These are phyloP conservation scores for Amanita pallidorosea DNA, from an alignment of 768 basidiomycete genomes.

Conservation along the genomic window DNA sequence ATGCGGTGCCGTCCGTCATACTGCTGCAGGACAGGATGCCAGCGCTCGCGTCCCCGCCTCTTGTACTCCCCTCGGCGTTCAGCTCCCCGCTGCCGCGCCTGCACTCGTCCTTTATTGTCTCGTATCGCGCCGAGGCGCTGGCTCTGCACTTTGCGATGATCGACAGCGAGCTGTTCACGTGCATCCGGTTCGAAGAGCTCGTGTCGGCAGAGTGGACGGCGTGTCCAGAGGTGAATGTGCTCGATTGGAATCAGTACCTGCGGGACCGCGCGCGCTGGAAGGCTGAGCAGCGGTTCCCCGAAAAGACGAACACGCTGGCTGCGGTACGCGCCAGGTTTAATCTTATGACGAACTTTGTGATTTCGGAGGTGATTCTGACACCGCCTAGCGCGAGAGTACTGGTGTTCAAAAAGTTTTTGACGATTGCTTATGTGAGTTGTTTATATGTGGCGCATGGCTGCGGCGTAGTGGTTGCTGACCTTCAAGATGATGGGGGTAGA, in stretches of 20 bases:
- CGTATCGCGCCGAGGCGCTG: conserved; percentile 45
- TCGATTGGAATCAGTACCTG: conserved; percentile 79
- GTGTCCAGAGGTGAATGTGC: conserved; percentile 51
- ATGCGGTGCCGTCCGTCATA: conserved; percentile 57
- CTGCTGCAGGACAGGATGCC: conserved; percentile 46
- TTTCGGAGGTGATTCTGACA: conserved; percentile 74
- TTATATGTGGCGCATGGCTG: neutral
- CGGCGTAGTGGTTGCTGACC: neutral
- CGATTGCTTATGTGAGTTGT: conserved; percentile 69
- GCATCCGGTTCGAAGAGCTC: conserved; percentile 83
- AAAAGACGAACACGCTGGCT: conserved; percentile 63
- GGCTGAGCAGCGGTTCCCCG: conserved; percentile 40
- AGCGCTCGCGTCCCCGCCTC: conserved; percentile 13
- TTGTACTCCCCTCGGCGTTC: conserved; percentile 19
- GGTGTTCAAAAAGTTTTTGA: conserved; percentile 71
- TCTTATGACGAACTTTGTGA: conserved; percentile 69
- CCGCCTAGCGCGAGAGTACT: conserved; percentile 50
- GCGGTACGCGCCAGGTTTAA: conserved; percentile 79
- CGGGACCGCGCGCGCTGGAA: conserved; percentile 66
- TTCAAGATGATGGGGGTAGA: conserved; percentile 29
- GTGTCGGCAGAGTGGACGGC: conserved; percentile 62
- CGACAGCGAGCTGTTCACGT: conserved; percentile 78
- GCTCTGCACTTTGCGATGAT: conserved; percentile 81
- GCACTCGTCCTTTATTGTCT: conserved; percentile 68
- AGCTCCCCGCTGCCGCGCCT: conserved; percentile 24